A percentile compares a stretch with the other conserved stretches of the same genome.
Conservation (phyloP, 345 rosid species). For the Gossypium herbaceum region DNA sequence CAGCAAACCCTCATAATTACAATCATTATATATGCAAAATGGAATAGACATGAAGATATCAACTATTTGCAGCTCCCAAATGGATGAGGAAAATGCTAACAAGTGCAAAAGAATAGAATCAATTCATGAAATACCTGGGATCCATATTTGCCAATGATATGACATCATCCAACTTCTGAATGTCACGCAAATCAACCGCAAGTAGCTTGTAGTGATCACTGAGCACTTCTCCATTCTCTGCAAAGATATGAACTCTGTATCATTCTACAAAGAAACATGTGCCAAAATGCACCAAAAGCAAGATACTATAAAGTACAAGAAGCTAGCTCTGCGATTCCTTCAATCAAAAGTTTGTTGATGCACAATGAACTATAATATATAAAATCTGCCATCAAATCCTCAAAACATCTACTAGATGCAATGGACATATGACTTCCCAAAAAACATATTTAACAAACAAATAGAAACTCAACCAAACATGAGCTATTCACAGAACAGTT, state of each 20-base stretch:
- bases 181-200: constrained; percentile 73
- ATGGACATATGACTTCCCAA: background rate
- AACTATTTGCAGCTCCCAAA: background rate
- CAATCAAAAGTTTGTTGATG: background rate
- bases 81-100: background rate
- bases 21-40: background rate
- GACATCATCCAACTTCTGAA: constrained; percentile 62
- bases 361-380: background rate
- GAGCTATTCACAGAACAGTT: background rate
- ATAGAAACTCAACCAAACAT: background rate
- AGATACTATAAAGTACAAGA: background rate
- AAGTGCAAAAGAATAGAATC: background rate
- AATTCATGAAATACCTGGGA: constrained; percentile 50
- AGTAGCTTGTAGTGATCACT: constrained; percentile 89
- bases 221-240: constrained; percentile 86
- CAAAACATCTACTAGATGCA: background rate
- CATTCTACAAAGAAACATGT: background rate
- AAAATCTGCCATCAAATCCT: background rate
- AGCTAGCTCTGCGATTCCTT: background rate
- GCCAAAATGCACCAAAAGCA: background rate
- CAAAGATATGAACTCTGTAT: constrained; percentile 16
- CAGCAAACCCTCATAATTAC: background rate
- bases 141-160: constrained; percentile 73
- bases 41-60: background rate
- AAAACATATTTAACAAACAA: background rate